phyloP scores from a whole-genome alignment of 2,329 filamentous ascomycete genomes.

The Metarhizium anisopliae region DNA sequence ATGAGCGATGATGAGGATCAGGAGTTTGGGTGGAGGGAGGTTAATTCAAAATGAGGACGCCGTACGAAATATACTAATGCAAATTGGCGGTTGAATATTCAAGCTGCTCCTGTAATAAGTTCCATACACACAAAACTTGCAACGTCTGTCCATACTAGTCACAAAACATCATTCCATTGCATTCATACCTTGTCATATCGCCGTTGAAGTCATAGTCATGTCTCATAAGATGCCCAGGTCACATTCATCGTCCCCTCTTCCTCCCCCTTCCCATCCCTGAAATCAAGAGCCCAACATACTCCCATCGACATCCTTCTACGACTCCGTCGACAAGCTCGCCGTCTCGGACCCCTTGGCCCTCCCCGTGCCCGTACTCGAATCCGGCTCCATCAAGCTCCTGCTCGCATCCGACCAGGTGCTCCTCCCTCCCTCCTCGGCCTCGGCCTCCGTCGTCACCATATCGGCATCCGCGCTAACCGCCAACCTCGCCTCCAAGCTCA shows the following conservation, averaged over 20 bases:
- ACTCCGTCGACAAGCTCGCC: constrained; percentile 25
- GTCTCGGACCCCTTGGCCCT: constrained; percentile 28
- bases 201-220: background rate
- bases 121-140: background rate
- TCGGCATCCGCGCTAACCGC: background rate
- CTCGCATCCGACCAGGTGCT: constrained; percentile 27
- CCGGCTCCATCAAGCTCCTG: constrained; percentile 26
- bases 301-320: constrained; percentile 11
- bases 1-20: background rate
- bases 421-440: constrained; percentile 13
- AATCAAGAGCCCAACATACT: background rate
- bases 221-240: background rate
- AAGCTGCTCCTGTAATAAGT: background rate
- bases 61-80: background rate
- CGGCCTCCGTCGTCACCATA: constrained; percentile 1
- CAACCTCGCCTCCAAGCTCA: constrained; percentile 5
- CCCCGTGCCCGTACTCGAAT: constrained; percentile 25
- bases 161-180: too few species aligned
- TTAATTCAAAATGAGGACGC: background rate
- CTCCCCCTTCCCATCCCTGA: background rate
- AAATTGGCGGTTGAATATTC: background rate
- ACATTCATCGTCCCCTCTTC: background rate
- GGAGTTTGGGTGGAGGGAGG: background rate
- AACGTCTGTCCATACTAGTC: too few species aligned
- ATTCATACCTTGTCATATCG: too few species aligned